These are phyloP conservation scores for Pascua sp. DNA, from an alignment of 1,284 basidiomycete genomes.

Conservation along the genomic window DNA sequence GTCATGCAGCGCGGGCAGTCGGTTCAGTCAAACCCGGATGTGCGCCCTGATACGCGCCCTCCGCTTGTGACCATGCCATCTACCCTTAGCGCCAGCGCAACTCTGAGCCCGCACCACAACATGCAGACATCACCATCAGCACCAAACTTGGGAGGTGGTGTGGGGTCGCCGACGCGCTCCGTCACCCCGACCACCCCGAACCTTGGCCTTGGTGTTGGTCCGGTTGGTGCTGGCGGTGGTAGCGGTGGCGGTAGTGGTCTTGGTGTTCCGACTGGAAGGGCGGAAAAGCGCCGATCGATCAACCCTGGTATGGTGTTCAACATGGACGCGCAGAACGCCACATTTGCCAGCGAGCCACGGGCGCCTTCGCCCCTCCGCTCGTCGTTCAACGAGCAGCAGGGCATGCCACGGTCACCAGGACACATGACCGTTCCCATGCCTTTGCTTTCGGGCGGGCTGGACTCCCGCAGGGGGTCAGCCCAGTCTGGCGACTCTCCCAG, in stretches of 20 bases:
- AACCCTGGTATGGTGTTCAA: constrained; percentile 49
- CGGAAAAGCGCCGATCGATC: constrained; percentile 47
- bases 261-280: constrained; percentile 39
- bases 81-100: too few species aligned
- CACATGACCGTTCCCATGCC: neutral
- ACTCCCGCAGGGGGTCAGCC: too few species aligned
- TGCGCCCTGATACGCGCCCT: too few species aligned
- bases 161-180: neutral
- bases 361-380: constrained; percentile 47
- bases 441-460: neutral
- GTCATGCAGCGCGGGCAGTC: too few species aligned
- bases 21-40: too few species aligned
- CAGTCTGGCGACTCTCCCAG: too few species aligned
- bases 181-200: neutral
- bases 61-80: too few species aligned
- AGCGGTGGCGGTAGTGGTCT: constrained; percentile 20
- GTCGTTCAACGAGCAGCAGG: constrained; percentile 16
- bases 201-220: constrained; percentile 24
- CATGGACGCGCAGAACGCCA: constrained; percentile 37
- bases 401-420: neutral
- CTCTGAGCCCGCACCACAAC: too few species aligned
- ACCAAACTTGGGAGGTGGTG: neutral
- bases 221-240: constrained; percentile 13
- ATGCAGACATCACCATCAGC: constrained; percentile 2
- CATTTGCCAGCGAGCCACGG: constrained; percentile 34